phyloP scores from a whole-genome alignment of 176 grass and related monocot genomes.

The Carex scoparia region DNA sequence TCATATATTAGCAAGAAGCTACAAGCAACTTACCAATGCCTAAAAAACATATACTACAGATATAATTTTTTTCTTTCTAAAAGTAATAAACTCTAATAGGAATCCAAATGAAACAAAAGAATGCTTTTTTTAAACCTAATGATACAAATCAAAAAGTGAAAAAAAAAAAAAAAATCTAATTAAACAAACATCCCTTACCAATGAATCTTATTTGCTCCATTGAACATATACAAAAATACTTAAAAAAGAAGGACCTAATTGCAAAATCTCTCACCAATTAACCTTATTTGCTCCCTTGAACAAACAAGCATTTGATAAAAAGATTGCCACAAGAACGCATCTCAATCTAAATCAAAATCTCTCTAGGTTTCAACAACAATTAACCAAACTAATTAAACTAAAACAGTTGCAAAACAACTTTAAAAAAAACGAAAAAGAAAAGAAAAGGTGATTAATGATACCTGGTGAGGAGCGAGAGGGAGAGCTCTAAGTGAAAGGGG shows the following conservation, averaged over 20 bases:
- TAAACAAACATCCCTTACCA: background rate
- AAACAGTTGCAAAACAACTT: background rate
- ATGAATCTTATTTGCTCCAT: background rate
- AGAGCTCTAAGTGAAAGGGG: background rate
- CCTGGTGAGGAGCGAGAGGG: background rate
- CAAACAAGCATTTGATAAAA: background rate
- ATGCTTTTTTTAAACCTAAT: too few relatives aligned
- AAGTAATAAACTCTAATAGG: too few relatives aligned
- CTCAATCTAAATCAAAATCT: background rate
- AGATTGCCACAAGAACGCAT: background rate
- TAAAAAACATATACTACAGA: background rate
- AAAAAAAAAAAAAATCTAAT: background rate
- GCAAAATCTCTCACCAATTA: background rate
- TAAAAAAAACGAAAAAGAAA: background rate
- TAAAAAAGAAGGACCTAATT: background rate
- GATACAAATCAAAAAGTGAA: too few relatives aligned
- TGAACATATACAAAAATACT: background rate
- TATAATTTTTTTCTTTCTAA: background rate
- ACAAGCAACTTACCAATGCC: background rate
- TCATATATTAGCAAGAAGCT: too few relatives aligned
- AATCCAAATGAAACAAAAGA: too few relatives aligned
- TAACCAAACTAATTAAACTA: background rate
- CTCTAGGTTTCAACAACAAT: background rate
- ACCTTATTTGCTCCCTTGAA: background rate
- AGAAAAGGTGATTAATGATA: background rate